These are phyloP conservation scores for Priceomyces carsonii DNA, from an alignment of 805 yeast species.

Conservation along the genomic window DNA sequence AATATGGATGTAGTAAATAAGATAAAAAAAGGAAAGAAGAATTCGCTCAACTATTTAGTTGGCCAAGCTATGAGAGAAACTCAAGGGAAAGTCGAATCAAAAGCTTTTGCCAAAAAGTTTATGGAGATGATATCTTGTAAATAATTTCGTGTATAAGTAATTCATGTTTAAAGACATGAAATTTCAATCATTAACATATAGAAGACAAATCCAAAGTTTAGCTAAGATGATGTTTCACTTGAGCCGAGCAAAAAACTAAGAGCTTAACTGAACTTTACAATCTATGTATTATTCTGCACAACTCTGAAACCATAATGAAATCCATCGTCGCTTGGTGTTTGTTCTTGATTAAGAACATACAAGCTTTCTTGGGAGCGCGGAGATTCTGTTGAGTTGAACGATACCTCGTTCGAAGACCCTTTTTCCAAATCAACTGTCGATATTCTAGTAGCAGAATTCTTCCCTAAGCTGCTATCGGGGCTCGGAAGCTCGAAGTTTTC, in stretches of 20 bases:
- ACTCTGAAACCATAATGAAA: conserved; percentile 17
- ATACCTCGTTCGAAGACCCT: conserved; percentile 1
- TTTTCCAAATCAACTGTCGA: conserved; percentile 10
- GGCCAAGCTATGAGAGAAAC: conserved; percentile 84
- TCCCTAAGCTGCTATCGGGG: conserved; percentile 1
- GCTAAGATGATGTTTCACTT: no score
- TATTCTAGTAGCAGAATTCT: conserved; percentile 5
- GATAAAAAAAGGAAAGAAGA: conserved; percentile 58
- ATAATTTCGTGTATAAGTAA: not conserved
- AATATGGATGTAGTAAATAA: conserved; percentile 58
- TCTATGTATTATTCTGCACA: conserved; percentile 3
- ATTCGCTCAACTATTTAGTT: conserved; percentile 71
- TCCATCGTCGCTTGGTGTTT: conserved; percentile 8
- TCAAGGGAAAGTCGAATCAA: conserved; percentile 59
- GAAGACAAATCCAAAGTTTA: no score
- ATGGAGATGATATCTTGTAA: conserved; percentile 16
- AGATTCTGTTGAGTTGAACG: conserved; percentile 2
- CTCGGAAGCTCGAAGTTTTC: conserved; percentile 6
- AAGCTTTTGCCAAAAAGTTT: conserved; percentile 26
- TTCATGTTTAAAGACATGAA: not conserved
- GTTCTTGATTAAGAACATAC: conserved; percentile 4
- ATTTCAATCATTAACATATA: no score
- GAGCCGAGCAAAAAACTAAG: not conserved
- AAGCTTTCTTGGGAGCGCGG: not conserved
- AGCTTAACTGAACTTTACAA: not conserved